Evolutionary conservation across 257 asterid genomes (phyloP).

Genomic region (Scutellaria galericulata): DNA sequence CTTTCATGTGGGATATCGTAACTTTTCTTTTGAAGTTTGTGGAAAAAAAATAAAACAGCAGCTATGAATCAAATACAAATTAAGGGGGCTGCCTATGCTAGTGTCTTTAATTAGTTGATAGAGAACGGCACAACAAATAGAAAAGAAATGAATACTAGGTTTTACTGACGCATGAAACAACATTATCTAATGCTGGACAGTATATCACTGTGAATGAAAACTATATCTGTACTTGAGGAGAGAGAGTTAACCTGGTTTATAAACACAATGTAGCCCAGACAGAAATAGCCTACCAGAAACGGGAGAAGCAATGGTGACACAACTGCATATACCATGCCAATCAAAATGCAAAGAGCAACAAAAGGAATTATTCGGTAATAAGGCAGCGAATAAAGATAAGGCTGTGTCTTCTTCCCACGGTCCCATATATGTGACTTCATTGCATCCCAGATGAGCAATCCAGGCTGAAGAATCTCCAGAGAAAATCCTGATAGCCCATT

Average conservation of each 20-base stretch:
- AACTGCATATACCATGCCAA: conserved; percentile 95
- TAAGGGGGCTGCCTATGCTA: not conserved
- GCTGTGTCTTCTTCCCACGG: conserved; percentile 64
- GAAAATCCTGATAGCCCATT: conserved; percentile 91
- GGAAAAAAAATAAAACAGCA: not conserved
- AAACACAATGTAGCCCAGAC: conserved; percentile 81
- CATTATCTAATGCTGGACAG: not conserved
- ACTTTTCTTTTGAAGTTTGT: too few relatives aligned
- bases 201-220: not conserved
- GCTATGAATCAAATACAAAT: not conserved
- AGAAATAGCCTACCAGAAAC: conserved; percentile 79
- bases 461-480: conserved; percentile 95
- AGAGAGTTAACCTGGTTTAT: conserved; percentile 71
- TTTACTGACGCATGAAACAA: not conserved
- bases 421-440: conserved; percentile 66
- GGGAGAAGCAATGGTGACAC: conserved; percentile 95
- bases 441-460: conserved; percentile 80
- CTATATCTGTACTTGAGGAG: conserved; percentile 12
- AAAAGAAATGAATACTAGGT: too few relatives aligned
- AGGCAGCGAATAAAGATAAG: conserved; percentile 80
- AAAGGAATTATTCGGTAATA: conserved; percentile 80
- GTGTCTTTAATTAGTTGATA: not conserved
- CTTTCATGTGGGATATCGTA: too few relatives aligned
- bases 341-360: conserved; percentile 68
- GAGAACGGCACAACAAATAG: not conserved